These are phyloP conservation scores for Leucaena leucocephala DNA, from an alignment of 306 rosid species.

Conservation along the genomic window DNA sequence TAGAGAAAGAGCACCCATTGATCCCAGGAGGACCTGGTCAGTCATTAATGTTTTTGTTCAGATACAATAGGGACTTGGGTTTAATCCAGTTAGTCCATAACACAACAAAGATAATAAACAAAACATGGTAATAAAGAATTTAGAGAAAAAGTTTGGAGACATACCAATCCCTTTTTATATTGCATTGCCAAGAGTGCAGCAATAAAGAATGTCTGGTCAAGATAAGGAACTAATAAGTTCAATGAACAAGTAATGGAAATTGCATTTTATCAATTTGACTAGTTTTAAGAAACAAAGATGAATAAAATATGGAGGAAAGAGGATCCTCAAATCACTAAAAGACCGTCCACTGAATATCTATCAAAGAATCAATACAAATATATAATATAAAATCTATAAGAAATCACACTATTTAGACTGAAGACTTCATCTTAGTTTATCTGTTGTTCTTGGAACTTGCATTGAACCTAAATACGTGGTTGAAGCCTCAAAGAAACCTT, in stretches of 20 bases:
- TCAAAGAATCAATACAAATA: background rate
- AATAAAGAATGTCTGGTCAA: constrained; percentile 90
- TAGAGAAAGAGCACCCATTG: constrained; percentile 89
- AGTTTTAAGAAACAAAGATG: background rate
- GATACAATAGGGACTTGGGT: background rate
- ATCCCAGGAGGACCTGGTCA: constrained; percentile 86
- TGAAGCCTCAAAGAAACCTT: constrained; percentile 21
- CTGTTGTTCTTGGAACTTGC: constrained; percentile 10
- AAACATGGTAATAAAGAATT: background rate
- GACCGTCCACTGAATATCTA: background rate
- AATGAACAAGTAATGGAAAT: constrained; percentile 8
- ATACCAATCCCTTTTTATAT: constrained; percentile 87
- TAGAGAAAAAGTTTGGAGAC: constrained; percentile 31
- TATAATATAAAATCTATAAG: background rate
- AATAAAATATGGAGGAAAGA: background rate
- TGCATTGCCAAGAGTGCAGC: constrained; percentile 99
- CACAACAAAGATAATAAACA: background rate
- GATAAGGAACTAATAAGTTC: constrained; percentile 29
- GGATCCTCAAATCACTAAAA: background rate
- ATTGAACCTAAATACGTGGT: constrained; percentile 1
- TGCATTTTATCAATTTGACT: background rate
- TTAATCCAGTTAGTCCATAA: no score
- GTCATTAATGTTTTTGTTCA: constrained; percentile 32
- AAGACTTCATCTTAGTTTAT: constrained; percentile 11
- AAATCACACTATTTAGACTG: background rate